Percentiles rank a stretch among this genome's conserved stretches.
phyloP scores from a whole-genome alignment of 2,329 filamentous ascomycete genomes.

The Nothopassalora personata region DNA sequence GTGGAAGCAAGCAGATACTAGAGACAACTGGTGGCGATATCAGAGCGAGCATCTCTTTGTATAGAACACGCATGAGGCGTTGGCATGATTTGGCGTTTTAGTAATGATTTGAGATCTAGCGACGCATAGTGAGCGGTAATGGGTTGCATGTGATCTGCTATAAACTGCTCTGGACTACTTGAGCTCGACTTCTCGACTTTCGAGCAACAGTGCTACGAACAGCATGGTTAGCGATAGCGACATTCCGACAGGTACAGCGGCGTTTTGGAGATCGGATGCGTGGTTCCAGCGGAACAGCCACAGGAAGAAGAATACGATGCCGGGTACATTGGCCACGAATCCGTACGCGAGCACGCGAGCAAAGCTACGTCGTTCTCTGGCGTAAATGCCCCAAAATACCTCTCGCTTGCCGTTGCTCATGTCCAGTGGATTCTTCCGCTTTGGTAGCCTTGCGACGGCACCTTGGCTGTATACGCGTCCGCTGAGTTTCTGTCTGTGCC shows the following conservation, averaged over 20 bases:
- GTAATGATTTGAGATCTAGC: not conserved
- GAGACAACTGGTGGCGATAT: constrained; percentile 32
- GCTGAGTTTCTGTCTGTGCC: not conserved
- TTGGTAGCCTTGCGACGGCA: not conserved
- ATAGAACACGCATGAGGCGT: not conserved
- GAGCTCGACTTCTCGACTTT: constrained; percentile 1
- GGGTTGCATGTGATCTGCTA: not conserved
- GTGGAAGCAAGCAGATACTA: constrained; percentile 31
- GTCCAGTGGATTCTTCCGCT: not conserved
- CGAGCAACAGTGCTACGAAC: constrained; percentile 1
- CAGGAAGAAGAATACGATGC: constrained; percentile 7
- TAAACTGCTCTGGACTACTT: not conserved
- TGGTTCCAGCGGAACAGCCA: constrained; percentile 7
- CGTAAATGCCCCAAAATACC: constrained; percentile 5
- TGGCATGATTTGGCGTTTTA: not conserved
- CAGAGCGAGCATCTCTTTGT: constrained; percentile 26
- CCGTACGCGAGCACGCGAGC: not conserved
- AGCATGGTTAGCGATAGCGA: constrained; percentile 2
- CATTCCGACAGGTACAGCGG: not conserved
- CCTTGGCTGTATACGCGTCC: not conserved
- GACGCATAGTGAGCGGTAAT: not conserved
- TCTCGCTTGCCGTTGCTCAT: constrained; percentile 3
- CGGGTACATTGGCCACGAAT: not conserved
- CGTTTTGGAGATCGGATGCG: constrained; percentile 4
- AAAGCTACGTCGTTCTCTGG: not conserved